Evolutionary conservation across 352 stramenopile genomes (phyloP).

Genomic region (Peronospora destructor): DNA sequence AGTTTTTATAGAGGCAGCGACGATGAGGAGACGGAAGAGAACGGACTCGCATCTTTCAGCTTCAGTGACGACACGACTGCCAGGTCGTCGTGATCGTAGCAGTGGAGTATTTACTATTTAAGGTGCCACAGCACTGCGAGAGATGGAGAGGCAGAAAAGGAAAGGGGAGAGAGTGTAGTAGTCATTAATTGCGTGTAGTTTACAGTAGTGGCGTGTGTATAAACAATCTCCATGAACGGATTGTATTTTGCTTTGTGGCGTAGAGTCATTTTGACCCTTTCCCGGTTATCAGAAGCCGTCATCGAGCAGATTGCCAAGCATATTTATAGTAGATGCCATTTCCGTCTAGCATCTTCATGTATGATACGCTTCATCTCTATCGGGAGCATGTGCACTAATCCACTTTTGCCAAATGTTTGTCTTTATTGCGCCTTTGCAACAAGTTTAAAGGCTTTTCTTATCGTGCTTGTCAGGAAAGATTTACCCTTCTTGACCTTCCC

Average conservation of each 20-base stretch:
- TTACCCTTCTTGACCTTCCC: background rate
- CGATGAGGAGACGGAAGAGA: slow-evolving; percentile 12
- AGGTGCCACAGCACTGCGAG: slow-evolving; percentile 28
- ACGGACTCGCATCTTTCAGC: slow-evolving; percentile 10
- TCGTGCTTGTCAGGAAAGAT: background rate
- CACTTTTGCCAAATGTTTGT: slow-evolving; percentile 14
- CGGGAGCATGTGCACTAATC: background rate
- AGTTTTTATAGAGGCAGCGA: slow-evolving; percentile 18
- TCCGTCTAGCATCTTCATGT: background rate
- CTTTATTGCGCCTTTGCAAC: slow-evolving; percentile 26
- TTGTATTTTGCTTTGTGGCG: slow-evolving; percentile 5
- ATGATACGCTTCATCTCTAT: background rate
- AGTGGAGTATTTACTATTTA: slow-evolving; percentile 44
- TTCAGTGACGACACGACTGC: slow-evolving; percentile 25
- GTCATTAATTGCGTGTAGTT: slow-evolving; percentile 20
- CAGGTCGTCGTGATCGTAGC: slow-evolving; percentile 13
- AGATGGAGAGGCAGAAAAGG: slow-evolving; percentile 3
- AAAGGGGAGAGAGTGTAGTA: slow-evolving; percentile 2
- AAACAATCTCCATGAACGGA: slow-evolving; percentile 11
- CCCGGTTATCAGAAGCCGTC: background rate
- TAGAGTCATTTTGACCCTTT: slow-evolving; percentile 2
- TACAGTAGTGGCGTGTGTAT: slow-evolving; percentile 8
- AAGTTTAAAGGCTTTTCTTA: slow-evolving; percentile 15
- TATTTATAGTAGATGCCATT: no score
- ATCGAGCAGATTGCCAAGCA: no score